Evolutionary conservation across 2,329 filamentous ascomycete species (phyloP).

Genomic region (Sporothrix variecibatus): DNA sequence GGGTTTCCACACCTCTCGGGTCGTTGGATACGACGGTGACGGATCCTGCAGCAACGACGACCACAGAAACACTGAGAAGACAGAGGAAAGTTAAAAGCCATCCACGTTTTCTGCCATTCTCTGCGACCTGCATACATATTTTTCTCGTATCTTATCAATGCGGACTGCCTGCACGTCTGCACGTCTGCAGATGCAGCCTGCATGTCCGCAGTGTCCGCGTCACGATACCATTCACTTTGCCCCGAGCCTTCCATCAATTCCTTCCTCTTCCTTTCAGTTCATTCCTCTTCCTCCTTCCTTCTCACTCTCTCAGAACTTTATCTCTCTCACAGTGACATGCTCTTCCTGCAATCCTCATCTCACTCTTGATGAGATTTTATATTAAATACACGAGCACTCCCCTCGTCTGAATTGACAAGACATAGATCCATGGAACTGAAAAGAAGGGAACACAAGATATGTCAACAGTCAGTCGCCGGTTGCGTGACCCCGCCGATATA

Average conservation of each 20-base stretch:
- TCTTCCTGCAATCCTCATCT: not conserved
- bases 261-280: not conserved
- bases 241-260: not conserved
- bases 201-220: not conserved
- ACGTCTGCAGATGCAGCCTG: not conserved
- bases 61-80: not conserved
- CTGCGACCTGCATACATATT: not conserved
- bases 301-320: not conserved
- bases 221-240: not conserved
- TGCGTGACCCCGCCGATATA: not conserved
- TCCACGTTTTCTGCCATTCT: not conserved
- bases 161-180: not conserved
- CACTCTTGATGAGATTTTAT: not conserved
- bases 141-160: slow-evolving; percentile 14
- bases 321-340: not conserved
- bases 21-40: slow-evolving; percentile 7
- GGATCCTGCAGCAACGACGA: not conserved
- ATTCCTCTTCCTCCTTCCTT: not conserved
- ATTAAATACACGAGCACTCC: not conserved
- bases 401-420: not conserved
- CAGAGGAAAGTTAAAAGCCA: not conserved
- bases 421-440: not conserved
- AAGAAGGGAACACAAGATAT: not conserved
- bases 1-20: not conserved
- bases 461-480: too few species aligned